phyloP scores from a whole-genome alignment of 2,329 filamentous ascomycete species.

The Ceratocystis huliohia region DNA sequence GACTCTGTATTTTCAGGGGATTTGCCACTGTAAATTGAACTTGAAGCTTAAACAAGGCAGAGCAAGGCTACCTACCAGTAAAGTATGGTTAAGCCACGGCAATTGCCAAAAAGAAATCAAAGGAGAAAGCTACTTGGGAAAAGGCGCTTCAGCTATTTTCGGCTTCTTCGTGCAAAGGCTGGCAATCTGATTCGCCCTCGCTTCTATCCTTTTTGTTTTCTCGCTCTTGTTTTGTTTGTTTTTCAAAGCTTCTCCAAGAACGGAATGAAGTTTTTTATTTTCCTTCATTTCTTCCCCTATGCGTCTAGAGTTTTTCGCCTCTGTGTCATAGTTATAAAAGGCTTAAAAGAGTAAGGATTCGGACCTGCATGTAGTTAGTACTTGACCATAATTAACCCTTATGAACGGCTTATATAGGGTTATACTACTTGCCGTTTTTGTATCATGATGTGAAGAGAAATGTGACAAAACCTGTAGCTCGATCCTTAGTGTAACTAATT shows the following conservation, averaged over 20 bases:
- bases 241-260: not conserved
- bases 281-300: not conserved
- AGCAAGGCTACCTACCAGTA: not conserved
- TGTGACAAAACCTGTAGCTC: not conserved
- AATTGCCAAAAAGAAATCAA: not conserved
- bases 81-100: not conserved
- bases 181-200: not conserved
- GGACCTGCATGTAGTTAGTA: not conserved
- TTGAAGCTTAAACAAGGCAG: not conserved
- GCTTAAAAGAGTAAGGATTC: not conserved
- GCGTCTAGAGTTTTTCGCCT: not conserved
- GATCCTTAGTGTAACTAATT: not conserved
- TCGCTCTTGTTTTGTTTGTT: not conserved
- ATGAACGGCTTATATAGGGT: not conserved
- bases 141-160: not conserved
- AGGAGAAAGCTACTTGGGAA: not conserved
- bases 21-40: not conserved
- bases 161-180: not conserved
- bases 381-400: not conserved
- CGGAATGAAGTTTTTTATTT: not conserved
- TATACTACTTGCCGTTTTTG: not conserved
- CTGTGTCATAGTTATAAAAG: not conserved
- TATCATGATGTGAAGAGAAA: not conserved
- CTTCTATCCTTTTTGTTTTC: not conserved
- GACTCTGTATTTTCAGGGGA: not conserved